Evolutionary conservation across 1,139 yeast species (phyloP), one percentile per base, ranked within the genome.

Genomic region (Suhomyces chickasaworum): DNA sequence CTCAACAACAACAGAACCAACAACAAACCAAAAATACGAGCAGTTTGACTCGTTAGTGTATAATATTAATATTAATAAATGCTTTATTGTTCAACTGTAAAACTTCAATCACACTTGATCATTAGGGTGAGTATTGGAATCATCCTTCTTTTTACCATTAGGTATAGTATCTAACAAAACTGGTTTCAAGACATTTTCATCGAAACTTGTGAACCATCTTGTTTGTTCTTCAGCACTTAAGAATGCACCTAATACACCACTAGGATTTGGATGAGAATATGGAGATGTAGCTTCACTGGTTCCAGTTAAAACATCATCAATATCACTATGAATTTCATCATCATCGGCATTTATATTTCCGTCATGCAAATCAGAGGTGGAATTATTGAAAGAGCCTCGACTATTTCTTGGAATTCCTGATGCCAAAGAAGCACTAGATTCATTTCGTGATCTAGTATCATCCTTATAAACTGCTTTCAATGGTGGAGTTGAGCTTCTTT

Each of bases 181-280:
- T 0, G 99, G 99, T 64, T 93, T 95, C 55, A 93, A 77, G n/a
- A 93, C 95, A 61, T 89, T 88, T 57, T 93, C 97, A 63, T 93
- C 99, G 63, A 93, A 89, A 57, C 83, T 86, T 21, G 89, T 84
- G 65, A 93, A 93, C 97, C 99, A 93, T 59, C 82, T 83, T 10
- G 95, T 87, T 51, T 85, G 89, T 51, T 85, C 89, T 56, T 86
- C 95, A 6, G 88, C 82, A 52, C 80, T 78, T 35, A 75, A 59
- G 48, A 75, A 69, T 4, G 77, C 71, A 2, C 75, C 73, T 35
- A 74, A 58, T 2, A 73, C 68, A 2, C 79, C 78, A 45, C 54
- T 53, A 10, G 38, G 46, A 29, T 35, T 50, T 16, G 31, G 29
- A 10, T 30, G 38, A 20, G 35, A 23, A 15, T 40, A 33, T 22